phyloP scores from a whole-genome alignment of 192 early-diverging fungal genomes.

The Gryganskiella cystojenkinii region DNA sequence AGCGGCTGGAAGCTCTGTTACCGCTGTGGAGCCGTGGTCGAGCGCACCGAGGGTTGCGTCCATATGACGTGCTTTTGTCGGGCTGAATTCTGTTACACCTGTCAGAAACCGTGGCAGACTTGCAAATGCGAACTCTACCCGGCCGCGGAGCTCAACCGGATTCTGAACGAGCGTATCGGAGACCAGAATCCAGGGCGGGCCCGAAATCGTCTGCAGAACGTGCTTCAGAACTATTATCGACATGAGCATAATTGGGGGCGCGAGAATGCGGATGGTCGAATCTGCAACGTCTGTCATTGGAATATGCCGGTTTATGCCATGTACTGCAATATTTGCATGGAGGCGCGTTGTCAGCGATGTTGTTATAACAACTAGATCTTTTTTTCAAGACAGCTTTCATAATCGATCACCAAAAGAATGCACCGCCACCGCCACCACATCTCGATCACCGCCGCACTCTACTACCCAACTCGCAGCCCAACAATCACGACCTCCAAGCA shows the following conservation, averaged over 20 bases:
- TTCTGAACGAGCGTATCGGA: slow-evolving; percentile 31
- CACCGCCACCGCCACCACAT: too few relatives aligned
- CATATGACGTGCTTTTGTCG: slow-evolving; percentile 25
- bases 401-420: too few relatives aligned
- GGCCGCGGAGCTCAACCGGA: slow-evolving; percentile 6
- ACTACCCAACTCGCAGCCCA: too few relatives aligned
- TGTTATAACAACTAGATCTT: slow-evolving; percentile 21
- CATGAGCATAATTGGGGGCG: slow-evolving; percentile 22
- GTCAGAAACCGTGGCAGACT: slow-evolving; percentile 18
- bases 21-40: slow-evolving; percentile 27
- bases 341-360: slow-evolving; percentile 18
- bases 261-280: neutral
- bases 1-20: slow-evolving; percentile 26
- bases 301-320: slow-evolving; percentile 9
- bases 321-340: slow-evolving; percentile 16
- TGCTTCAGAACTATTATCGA: slow-evolving; percentile 28
- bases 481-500: too few relatives aligned
- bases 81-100: slow-evolving; percentile 33
- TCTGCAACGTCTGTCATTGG: slow-evolving; percentile 17
- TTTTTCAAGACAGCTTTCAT: too few relatives aligned
- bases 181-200: slow-evolving; percentile 7
- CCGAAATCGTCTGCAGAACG: slow-evolving; percentile 31
- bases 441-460: too few relatives aligned
- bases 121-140: slow-evolving; percentile 28
- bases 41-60: slow-evolving; percentile 8